Evolutionary conservation across 2,329 filamentous ascomycete genomes (phyloP).

Genomic region (Rhinocladiella mackenziei): DNA sequence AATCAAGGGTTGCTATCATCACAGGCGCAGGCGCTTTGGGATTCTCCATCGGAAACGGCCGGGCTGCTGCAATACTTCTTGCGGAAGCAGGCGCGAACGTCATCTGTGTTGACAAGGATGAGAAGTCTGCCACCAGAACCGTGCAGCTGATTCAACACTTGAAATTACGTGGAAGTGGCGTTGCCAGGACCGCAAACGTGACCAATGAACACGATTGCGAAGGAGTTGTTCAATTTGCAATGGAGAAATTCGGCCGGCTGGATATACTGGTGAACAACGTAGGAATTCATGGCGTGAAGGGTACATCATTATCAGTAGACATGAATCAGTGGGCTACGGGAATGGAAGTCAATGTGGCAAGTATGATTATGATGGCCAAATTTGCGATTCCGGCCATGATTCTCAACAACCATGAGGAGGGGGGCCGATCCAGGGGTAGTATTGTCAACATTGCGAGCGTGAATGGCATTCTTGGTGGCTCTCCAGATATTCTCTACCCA

Average conservation of each 20-base stretch:
- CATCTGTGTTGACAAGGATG: slow-evolving; percentile 6
- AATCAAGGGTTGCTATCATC: neutral
- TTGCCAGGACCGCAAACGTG: slow-evolving; percentile 5
- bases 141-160: slow-evolving; percentile 10
- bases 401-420: slow-evolving; percentile 27
- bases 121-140: slow-evolving; percentile 7
- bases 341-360: slow-evolving; percentile 36
- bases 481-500: slow-evolving; percentile 33
- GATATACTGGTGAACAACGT: slow-evolving; percentile 29
- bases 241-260: slow-evolving; percentile 11
- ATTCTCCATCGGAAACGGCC: slow-evolving; percentile 9
- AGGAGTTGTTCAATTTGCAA: slow-evolving; percentile 4
- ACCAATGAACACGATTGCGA: slow-evolving; percentile 8
- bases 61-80: slow-evolving; percentile 13
- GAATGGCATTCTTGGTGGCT: slow-evolving; percentile 33
- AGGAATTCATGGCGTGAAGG: slow-evolving; percentile 35
- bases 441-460: slow-evolving; percentile 40
- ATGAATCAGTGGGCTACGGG: slow-evolving; percentile 34
- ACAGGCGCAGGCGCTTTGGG: neutral
- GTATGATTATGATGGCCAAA: slow-evolving; percentile 37
- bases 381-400: slow-evolving; percentile 34
- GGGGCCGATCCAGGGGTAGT: slow-evolving; percentile 29
- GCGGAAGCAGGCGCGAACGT: slow-evolving; percentile 14
- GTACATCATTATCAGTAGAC: slow-evolving; percentile 32
- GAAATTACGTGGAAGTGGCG: neutral